Percentiles rank a stretch among this genome's conserved stretches.
phyloP scores from a whole-genome alignment of 306 rosid species.

The Quercus glauca region DNA sequence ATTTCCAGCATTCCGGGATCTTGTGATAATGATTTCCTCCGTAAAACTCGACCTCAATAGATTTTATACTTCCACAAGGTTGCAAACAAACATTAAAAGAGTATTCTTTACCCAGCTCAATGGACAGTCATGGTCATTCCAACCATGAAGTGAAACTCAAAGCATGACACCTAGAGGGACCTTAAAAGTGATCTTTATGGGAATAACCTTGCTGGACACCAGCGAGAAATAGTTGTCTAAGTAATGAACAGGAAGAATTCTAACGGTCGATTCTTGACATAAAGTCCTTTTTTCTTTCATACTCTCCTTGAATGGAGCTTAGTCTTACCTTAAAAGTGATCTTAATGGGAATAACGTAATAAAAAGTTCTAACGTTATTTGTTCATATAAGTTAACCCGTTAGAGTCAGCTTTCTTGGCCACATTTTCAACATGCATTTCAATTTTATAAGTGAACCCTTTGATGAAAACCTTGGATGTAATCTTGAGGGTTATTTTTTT shows the following conservation, averaged over 20 bases:
- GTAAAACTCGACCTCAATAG: background rate
- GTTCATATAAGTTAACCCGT: constrained; percentile 29
- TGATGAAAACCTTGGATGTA: constrained; percentile 46
- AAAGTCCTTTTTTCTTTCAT: no score
- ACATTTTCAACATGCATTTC: constrained; percentile 65
- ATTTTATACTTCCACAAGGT: background rate
- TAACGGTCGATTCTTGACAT: background rate
- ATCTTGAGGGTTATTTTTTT: constrained; percentile 67
- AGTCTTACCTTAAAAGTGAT: no score
- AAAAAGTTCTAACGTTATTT: background rate
- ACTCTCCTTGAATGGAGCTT: no score
- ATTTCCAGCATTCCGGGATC: background rate
- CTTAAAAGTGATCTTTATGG: constrained; percentile 60
- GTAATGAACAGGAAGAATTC: constrained; percentile 88
- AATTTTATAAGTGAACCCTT: constrained; percentile 60
- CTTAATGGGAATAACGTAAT: no score
- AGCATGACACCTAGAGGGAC: constrained; percentile 67
- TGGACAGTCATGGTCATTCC: constrained; percentile 49
- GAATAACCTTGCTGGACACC: constrained; percentile 68
- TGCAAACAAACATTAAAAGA: background rate
- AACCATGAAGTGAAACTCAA: constrained; percentile 59
- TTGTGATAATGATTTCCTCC: background rate
- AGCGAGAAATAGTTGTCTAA: constrained; percentile 84
- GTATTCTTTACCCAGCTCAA: constrained; percentile 7
- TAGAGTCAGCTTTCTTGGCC: constrained; percentile 43